Evolutionary conservation across 257 asterid genomes (phyloP).

Genomic region (Nicotiana tomentosiformis): DNA sequence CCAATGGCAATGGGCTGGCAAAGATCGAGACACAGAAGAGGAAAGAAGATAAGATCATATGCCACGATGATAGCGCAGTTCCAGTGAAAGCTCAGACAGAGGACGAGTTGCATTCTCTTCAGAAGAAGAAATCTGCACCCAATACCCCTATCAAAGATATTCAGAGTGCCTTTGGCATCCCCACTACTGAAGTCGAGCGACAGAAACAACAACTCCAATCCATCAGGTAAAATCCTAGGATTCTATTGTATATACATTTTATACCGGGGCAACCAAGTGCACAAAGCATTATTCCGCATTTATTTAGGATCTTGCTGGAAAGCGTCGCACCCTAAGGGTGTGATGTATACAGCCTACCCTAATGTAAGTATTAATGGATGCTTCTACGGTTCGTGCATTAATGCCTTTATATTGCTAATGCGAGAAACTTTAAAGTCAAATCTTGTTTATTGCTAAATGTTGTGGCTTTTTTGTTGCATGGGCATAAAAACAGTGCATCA

Average conservation of each 20-base stretch:
- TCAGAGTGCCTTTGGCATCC: slow-evolving; percentile 6
- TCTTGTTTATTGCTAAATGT: not conserved
- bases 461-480: not conserved
- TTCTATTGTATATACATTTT: too few species aligned
- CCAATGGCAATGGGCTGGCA: slow-evolving; percentile 5
- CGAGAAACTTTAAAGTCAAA: too few species aligned
- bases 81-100: slow-evolving; percentile 76
- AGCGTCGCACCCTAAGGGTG: too few species aligned
- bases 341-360: too few species aligned
- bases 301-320: too few species aligned
- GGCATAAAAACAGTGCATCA: slow-evolving; percentile 46
- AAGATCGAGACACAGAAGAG: not conserved
- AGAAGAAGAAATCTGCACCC: slow-evolving; percentile 76
- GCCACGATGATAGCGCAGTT: slow-evolving; percentile 65
- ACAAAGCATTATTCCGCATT: too few species aligned
- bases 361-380: too few species aligned
- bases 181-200: slow-evolving; percentile 45
- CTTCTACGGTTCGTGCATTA: too few species aligned
- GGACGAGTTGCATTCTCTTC: slow-evolving; percentile 79
- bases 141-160: slow-evolving; percentile 54
- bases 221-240: too few species aligned
- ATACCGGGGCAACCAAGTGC: too few species aligned
- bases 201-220: slow-evolving; percentile 65
- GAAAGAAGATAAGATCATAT: slow-evolving; percentile 27
- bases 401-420: not conserved